Evolutionary conservation across 345 rosid genomes (phyloP), one percentile per base, ranked within the genome.

Genomic region (Brassica incana): DNA sequence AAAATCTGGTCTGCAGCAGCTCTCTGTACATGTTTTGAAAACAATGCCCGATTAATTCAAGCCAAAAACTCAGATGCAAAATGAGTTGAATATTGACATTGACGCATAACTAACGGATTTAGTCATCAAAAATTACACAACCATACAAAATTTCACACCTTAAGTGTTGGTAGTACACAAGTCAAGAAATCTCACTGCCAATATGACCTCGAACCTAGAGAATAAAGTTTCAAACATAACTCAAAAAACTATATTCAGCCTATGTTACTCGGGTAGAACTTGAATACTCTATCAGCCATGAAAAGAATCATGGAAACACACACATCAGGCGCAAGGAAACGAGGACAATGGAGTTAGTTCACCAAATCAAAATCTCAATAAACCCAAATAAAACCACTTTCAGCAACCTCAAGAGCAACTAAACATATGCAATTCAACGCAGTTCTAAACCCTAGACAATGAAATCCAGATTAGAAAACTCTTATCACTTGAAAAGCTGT

Each of bases 1-100:
- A 96, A 83, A 71, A 96, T 89, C 78, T 92, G 91, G 82, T 96
- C 99, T 0, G 99, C 99, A 54, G 97, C 94, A 56, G 93, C 87
- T 78, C 99, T 96, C 99, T 96, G 83, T 12, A 72, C 83, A 74
- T 23, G 30, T 43, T 69, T 36, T 4, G 69, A 75, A 67, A 64
- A 68, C 25, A 73, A 74, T 63, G 50, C 6, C 23, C 9, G 25
- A 65, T 78, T 71, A 81, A 18, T 50, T 59, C 32, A 20, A 78
- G 36, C 32, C 30, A 62, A 66, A 67, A 68, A 30, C 71, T 23
- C 65, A 35, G 32, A 36, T 5, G 35, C 1, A 78, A 40, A 38
- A 76, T 35, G 65, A 73, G 52, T 33, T 25, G 81, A 14, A 76
- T 68, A 20, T 10, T 56, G 54, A 62, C 33, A 38, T 30, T 43